Evolutionary conservation across 73 alveolate genomes (phyloP), one percentile per base, ranked within the genome.

Genomic region (Blepharisma japonicum): DNA sequence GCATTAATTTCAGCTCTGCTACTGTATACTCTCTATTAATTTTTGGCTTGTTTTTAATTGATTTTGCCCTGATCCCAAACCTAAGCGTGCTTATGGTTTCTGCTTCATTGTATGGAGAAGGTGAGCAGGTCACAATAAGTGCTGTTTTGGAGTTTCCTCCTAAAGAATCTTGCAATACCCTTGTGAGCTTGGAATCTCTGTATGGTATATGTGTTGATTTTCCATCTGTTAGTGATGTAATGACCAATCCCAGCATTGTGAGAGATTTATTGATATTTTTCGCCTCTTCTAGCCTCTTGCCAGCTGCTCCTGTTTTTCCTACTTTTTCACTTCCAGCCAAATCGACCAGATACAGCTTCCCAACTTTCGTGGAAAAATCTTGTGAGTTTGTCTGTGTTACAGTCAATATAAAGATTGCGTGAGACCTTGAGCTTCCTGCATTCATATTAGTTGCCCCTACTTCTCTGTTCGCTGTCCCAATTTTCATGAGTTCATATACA

Each of bases 101-200:
- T 66, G 96, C 99, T 55, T 89, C 94, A 86, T 96, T 94, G 85
- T 91, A 91, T 83, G 91, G 97, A 38, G 98, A 98, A 47, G 99
- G 99, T 0, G 98, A 97, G 18, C 95, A 83, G 74, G 95, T 95
- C 6, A 98, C 98, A 50, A 96, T 94, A 98, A 96, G 94, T 18
- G 94, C 98, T 18, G 99, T 96, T 81, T 96, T 96, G 25, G 99
- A 92, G 88, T 96, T 96, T 32, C 99, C 99, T 68, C 99, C 99
- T 18, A 96, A 81, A 55, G 99, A 96, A 77, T 96, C 99, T 87
- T 95, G 85, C 38, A 96, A 85, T 67, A 96, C 90, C 56, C 98
- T 79, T 39, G 99, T 96, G 25, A 96, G 86, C 82, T 96, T 96
- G 7, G 99, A 95, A 77, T 96, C 99, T 80, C 99, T 83, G 86